Percentiles rank a stretch among this genome's conserved stretches.
Evolutionary conservation across 1,284 basidiomycete species (phyloP).

Genomic region (Trametes polyzona): DNA sequence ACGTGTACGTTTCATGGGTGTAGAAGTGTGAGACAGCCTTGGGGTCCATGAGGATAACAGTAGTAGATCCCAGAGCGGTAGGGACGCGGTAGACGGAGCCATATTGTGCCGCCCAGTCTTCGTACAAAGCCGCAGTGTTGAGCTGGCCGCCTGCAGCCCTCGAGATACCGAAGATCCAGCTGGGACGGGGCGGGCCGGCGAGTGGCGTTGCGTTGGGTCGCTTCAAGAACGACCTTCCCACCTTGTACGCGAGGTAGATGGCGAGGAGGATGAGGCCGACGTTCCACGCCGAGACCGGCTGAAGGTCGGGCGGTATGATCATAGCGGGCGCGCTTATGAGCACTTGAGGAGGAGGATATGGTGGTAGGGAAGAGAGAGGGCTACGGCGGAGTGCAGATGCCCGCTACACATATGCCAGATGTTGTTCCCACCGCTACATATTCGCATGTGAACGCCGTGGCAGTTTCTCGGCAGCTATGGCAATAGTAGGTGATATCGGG

Average conservation of each 20-base stretch:
- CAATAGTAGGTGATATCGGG: not conserved
- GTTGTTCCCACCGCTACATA: not conserved
- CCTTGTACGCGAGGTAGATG: slow-evolving; percentile 22
- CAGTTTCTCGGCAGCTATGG: not conserved
- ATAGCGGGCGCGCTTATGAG: slow-evolving; percentile 1
- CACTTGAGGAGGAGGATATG: not conserved
- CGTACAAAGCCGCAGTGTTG: slow-evolving; percentile 28
- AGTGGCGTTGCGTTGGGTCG: slow-evolving; percentile 35
- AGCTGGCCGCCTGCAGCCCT: slow-evolving; percentile 16
- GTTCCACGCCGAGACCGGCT: slow-evolving; percentile 6
- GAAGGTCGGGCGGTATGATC: slow-evolving; percentile 13
- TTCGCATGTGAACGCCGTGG: not conserved
- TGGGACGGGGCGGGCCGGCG: slow-evolving; percentile 35
- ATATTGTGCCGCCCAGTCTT: slow-evolving; percentile 46
- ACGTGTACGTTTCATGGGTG: slow-evolving; percentile 51
- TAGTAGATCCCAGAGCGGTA: slow-evolving; percentile 41
- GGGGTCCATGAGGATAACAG: slow-evolving; percentile 54
- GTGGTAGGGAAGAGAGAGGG: not conserved
- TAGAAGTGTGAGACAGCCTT: slow-evolving; percentile 59
- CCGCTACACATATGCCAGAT: not conserved
- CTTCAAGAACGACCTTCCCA: slow-evolving; percentile 9
- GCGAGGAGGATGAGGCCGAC: slow-evolving; percentile 6
- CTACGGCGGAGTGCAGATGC: not conserved
- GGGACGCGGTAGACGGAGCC: slow-evolving; percentile 52
- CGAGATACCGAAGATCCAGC: slow-evolving; percentile 33